Base-by-base conservation (phyloP, 805 yeast species). In the Schwanniomyces yamadae region DNA sequence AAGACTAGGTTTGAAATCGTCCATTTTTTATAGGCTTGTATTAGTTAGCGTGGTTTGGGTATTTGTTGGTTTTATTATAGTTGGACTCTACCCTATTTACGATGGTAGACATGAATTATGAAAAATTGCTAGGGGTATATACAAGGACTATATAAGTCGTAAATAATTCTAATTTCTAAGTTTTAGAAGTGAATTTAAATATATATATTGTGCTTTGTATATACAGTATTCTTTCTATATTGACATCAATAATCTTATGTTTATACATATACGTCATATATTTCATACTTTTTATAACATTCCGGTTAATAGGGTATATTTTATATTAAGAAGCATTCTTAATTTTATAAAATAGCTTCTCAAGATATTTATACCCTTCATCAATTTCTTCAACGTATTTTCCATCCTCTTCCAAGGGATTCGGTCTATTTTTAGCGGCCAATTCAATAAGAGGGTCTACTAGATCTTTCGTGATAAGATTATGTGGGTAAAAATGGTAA, bases 1-100 rank as follows among this genome's bases (percentile, higher is more conserved):
- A 68, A 26, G 61, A 69, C n/a, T 69, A 60, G 48, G 57, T 67
- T 19, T 69, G 67, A 52, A 43, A 59, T 16, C 57, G 52, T 31
- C 38, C 55, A 4, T 68, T 61, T 40, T 69, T 64, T 43, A 48
- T 51, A 22, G 72, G 73, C 3, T 68, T 59, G 45, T 57, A 61
- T 19, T 61, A 10, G 66, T 69, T 19, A 51, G 61, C 5, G 46
- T 66, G 28, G 39, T 68, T 11, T 68, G 73, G 73, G 55, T 62
- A 10, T 68, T 65, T 41, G 42, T 55, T 27, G 59, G 74, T 0
- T 44, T 62, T 9, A 25, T 63, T 11, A 41, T 55, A 11, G 55
- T 63, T 26, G 67, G 67, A 3, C 14, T 62, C n/a, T 59, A 45
- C 32, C 36, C 36, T 11, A 22, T 33, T 11, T 16, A 16, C 10